Base-by-base conservation (phyloP, 108 stramenopile species). In the Nitzschia sp. region DNA sequence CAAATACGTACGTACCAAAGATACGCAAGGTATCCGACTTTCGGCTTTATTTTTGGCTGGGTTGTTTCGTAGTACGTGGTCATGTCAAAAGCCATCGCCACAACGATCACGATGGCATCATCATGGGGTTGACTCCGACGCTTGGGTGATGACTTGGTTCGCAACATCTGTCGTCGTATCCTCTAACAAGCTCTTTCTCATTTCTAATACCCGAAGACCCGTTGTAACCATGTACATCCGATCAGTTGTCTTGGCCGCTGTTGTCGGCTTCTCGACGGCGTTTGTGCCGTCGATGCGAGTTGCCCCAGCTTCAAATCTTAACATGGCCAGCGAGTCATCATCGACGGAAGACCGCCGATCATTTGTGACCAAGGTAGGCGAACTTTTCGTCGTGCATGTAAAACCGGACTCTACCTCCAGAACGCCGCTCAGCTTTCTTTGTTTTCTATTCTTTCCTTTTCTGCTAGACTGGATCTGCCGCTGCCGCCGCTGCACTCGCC, bases 361-460 rank as follows among this genome's bases (percentile, higher is more conserved):
- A 38, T 90, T 90, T 60, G 73, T 90, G n/a, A 73, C 82, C 71
- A 83, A 86, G 75, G 72, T 69, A 35, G 28, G 75, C 47, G 16
- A 63, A 21, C 34, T 27, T 35, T 30, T 48, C n/a, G 27, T 27
- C 34, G 54, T 50, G 5, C 9, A n/a, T n/a, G n/a, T n/a, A n/a
- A n/a, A n/a, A n/a, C n/a, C n/a, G n/a, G n/a, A n/a, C n/a, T n/a
- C n/a, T n/a, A n/a, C n/a, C n/a, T n/a, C n/a, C n/a, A n/a, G n/a
- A n/a, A n/a, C n/a, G n/a, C n/a, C n/a, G n/a, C n/a, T n/a, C n/a
- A n/a, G n/a, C n/a, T n/a, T n/a, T n/a, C n/a, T n/a, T n/a, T n/a
- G n/a, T n/a, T n/a, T n/a, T n/a, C n/a, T n/a, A n/a, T n/a, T 19
- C 5, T 17, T 27, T 48, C 2, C 27, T 47, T 48, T 46, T 5